These are phyloP conservation scores for carrot (Daucus carota) DNA, from an alignment of 129 eudicot genomes.

Conservation along the genomic window DH1_v3.0 NC_030384.2:39954001-39954500, in stretches of 20 bases:
- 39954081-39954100: conserved; percentile 92
- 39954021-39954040: not conserved
- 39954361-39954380: conserved; percentile 80
- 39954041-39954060: not conserved
- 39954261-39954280: not conserved
- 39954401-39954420: conserved; percentile 89
- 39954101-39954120: conserved; percentile 72
- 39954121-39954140: conserved; percentile 70
- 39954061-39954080: conserved; percentile 80
- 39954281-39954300: not conserved
- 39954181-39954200: conserved; percentile 69
- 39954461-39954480: conserved; percentile 80
- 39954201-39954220: conserved; percentile 94
- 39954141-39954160: conserved; percentile 79
- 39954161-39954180: conserved; percentile 86
- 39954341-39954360: not conserved
- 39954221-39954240: conserved; percentile 87
- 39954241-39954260: conserved; percentile 49
- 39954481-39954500: conserved; percentile 27
- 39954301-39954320: not conserved
- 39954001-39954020: not conserved
- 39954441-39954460: conserved; percentile 92
- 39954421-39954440: conserved; percentile 95
- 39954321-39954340: not conserved
- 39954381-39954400: conserved; percentile 80